Conservation (phyloP, 352 stramenopile species). For the Globisporangium spinosum region DNA sequence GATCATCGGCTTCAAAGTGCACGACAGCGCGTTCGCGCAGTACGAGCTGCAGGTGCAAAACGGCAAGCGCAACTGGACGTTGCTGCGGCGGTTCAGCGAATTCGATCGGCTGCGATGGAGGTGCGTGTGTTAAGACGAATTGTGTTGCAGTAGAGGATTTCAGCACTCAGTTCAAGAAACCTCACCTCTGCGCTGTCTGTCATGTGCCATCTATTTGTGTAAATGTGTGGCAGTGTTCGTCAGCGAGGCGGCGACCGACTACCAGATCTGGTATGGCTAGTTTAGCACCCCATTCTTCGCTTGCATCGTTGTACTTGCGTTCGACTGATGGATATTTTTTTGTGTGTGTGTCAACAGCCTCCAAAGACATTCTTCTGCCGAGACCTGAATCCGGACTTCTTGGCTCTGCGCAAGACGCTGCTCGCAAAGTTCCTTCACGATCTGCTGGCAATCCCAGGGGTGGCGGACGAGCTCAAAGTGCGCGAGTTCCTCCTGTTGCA, state of each 20-base stretch:
- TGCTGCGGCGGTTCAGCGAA: conserved; percentile 69
- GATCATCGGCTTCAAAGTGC: conserved; percentile 47
- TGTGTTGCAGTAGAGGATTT: neutral
- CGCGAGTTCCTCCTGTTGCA: conserved; percentile 66
- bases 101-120: conserved; percentile 53
- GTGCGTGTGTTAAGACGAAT: conserved; percentile 18
- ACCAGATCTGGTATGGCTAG: conserved; percentile 30
- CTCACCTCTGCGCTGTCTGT: neutral
- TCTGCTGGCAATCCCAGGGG: conserved; percentile 57
- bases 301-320: neutral
- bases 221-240: conserved; percentile 29
- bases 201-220: neutral
- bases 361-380: conserved; percentile 72
- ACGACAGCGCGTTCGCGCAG: conserved; percentile 46
- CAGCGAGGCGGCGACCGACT: conserved; percentile 42
- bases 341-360: conserved; percentile 24
- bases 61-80: conserved; percentile 60
- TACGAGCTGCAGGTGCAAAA: conserved; percentile 75
- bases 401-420: conserved; percentile 42
- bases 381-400: conserved; percentile 70
- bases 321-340: neutral
- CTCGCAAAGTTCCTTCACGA: conserved; percentile 60
- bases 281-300: neutral
- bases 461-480: conserved; percentile 50
- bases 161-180: neutral